Conservation (phyloP, 805 yeast genomes). For the Candida pseudofarinosa region DNA sequence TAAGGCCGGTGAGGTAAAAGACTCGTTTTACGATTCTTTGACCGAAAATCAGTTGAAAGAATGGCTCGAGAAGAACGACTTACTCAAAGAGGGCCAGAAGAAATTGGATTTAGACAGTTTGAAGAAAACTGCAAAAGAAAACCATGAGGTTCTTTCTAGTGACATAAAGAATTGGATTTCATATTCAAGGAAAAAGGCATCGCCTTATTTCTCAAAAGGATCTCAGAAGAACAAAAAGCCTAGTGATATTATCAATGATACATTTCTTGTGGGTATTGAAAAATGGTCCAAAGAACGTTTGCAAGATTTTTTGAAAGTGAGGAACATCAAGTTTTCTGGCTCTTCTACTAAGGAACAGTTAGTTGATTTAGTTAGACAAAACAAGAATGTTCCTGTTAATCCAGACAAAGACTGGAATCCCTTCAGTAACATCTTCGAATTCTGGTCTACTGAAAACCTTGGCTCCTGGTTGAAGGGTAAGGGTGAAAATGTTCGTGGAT, state of each 20-base stretch:
- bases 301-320: conserved; percentile 36
- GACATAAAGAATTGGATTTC: conserved; percentile 38
- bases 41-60: conserved; percentile 49
- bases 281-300: conserved; percentile 45
- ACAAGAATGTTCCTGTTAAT: conserved; percentile 32
- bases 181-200: conserved; percentile 21
- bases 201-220: conserved; percentile 32
- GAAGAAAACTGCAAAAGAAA: conserved; percentile 26
- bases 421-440: conserved; percentile 28
- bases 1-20: conserved; percentile 36
- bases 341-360: conserved; percentile 39
- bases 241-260: conserved; percentile 31
- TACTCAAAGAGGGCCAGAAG: conserved; percentile 24
- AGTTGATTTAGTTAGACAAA: conserved; percentile 33
- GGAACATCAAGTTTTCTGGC: conserved; percentile 36
- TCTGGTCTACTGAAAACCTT: conserved; percentile 34
- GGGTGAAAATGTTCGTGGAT: conserved; percentile 19
- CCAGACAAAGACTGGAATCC: conserved; percentile 16
- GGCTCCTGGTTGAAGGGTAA: conserved; percentile 37
- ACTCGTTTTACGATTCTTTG: conserved; percentile 49
- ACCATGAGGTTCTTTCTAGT: conserved; percentile 29
- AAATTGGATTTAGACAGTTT: conserved; percentile 31
- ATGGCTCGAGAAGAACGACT: conserved; percentile 46
- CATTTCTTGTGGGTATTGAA: conserved; percentile 43
- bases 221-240: conserved; percentile 23